Base-by-base conservation (phyloP, 345 rosid genomes). In the Capsella bursapastoris region DNA sequence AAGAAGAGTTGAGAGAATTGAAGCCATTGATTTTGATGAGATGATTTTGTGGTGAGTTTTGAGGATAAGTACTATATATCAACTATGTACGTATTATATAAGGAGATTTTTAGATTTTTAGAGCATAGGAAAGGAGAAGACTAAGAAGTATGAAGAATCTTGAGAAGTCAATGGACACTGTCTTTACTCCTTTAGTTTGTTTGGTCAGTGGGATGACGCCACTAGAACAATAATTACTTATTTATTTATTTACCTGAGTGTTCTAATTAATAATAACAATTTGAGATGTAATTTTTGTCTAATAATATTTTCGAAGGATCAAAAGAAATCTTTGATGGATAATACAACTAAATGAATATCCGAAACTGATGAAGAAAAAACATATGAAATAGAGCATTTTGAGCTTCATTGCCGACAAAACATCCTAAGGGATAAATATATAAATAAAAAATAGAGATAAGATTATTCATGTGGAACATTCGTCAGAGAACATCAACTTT, bases 21-120 rank as follows among this genome's bases (percentile, higher is more conserved):
- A 63, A 76, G 79, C 59, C 74, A 76, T 68, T 62, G 70, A 40
- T 22, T 75, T 10, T 7, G 28, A 64, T 50, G 47, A 64, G 38
- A 73, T 64, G 37, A 73, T 64, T 16, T 8, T 63, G 79, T 45
- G 66, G 66, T 63, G 70, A 43, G 58, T n/a, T 27, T 13, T 52
- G 48, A 75, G 18, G 73, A 75, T 68, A 75, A 68, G 68, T 44
- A 6, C 51, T 6, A 11, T 68, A 60, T 34, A 34, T 34, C 37
- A 34, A 34, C 38, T 5, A 38, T 43, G 16, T 66, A 22, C 25
- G 2, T 22, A 22, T 22, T 22, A 49, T 75, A 29, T 40, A 58
- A 15, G n/a, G 60, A 58, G 34, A 8, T 8, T 49, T 28, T 57
- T 15, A 58, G 34, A 8, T 8, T 49, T 28, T 57, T 15, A 22